Evolutionary conservation across 768 basidiomycete genomes (phyloP).

Genomic region (Amanita phalloides): DNA sequence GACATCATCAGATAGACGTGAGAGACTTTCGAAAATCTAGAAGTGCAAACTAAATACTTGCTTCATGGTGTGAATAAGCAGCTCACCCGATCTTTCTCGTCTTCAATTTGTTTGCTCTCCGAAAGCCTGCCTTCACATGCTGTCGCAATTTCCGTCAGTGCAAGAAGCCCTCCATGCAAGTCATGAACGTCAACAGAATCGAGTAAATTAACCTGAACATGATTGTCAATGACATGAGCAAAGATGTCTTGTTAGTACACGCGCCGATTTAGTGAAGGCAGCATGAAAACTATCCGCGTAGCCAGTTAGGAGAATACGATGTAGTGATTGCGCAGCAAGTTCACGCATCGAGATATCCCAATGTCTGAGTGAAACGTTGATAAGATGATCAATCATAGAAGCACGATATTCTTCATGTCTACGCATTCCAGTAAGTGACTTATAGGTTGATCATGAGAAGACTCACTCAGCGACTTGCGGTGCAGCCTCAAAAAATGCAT

Average conservation of each 20-base stretch:
- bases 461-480: conserved; percentile 81
- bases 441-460: background rate
- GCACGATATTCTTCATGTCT: conserved; percentile 75
- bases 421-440: conserved; percentile 1
- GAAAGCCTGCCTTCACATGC: conserved; percentile 24
- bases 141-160: conserved; percentile 62
- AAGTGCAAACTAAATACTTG: background rate
- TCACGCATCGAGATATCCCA: conserved; percentile 82
- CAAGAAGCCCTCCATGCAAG: conserved; percentile 75
- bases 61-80: background rate
- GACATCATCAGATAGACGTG: conserved; percentile 42
- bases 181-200: conserved; percentile 57
- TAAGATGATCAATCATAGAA: conserved; percentile 60
- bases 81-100: background rate
- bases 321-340: conserved; percentile 67
- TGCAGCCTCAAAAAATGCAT: conserved; percentile 79
- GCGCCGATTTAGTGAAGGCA: conserved; percentile 42
- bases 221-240: background rate
- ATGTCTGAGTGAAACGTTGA: conserved; percentile 69
- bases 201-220: conserved; percentile 39
- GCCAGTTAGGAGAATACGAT: conserved; percentile 54
- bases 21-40: conserved; percentile 60
- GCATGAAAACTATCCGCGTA: conserved; percentile 39
- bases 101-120: background rate
- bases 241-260: conserved; percentile 13